Base-by-base conservation (phyloP, 768 basidiomycete genomes). In the Boletus bicolor region DNA sequence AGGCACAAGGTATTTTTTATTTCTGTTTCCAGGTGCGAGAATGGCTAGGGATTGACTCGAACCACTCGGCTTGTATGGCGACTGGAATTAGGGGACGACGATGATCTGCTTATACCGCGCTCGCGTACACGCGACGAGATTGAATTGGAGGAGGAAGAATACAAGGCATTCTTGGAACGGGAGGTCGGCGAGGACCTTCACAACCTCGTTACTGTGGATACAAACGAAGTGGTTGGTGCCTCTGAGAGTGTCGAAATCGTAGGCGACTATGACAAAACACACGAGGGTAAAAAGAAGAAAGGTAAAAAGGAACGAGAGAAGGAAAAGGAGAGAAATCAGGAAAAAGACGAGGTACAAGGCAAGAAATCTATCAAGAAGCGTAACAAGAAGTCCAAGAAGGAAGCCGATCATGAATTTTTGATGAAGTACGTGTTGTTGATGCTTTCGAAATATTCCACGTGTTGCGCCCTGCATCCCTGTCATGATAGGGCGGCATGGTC, bases 321-420 rank as follows among this genome's bases (percentile, higher is more conserved):
- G 63, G 65, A 74, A 51, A 68, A 56, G 56, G 71, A 68, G 46
- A 11, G 1, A 37, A 12, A n/a, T 49, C 15, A 37, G 12, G 63
- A 49, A 59, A 53, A 63, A 39, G 53, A 57, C 55, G 58, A 50
- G 26, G n/a, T 7, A 32, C 64, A 55, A 44, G 60, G 41, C 61
- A 66, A 57, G 55, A 50, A 75, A 70, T 15, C 58, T 43, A 30
- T 2, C 26, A 59, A 64, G 42, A 57, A 49, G 21, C 44, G n/a
- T 17, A 52, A 53, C 21, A 53, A 50, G 26, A 74, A 74, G 56
- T 68, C 73, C 51, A 85, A 82, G 68, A 78, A 82, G 53, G 84
- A 88, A 53, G 75, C 78, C 17, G 90, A 94, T 65, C 89, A 91
- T 51, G 89, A 95, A 54, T 97, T 98, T 65, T 75, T 98, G 51